Evolutionary conservation across 805 yeast species (phyloP).

Genomic region (Ogataea pini): DNA sequence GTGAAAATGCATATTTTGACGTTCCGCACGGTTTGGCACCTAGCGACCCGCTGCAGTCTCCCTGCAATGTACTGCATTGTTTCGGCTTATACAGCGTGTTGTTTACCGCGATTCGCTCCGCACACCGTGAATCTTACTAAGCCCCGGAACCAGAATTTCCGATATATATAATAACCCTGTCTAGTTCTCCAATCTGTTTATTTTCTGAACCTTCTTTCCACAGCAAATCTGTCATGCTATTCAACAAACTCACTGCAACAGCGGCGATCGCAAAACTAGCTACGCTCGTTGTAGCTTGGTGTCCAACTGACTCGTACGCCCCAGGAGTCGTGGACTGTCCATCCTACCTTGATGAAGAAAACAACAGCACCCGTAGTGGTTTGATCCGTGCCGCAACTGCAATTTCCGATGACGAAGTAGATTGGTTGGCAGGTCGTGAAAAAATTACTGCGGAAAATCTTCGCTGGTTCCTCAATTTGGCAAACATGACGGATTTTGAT

Average conservation of each 20-base stretch:
- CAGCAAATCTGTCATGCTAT: no score
- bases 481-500: constrained; percentile 50
- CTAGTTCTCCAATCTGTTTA: no score
- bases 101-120: not conserved
- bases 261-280: not conserved
- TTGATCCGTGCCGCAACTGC: constrained; percentile 47
- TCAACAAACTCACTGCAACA: not conserved
- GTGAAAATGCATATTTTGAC: no score
- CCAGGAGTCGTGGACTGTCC: constrained; percentile 65
- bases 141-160: not conserved
- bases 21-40: no score
- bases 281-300: constrained; percentile 39
- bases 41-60: no score
- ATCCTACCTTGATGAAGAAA: constrained; percentile 21
- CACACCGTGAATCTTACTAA: not conserved
- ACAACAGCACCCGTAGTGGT: constrained; percentile 23
- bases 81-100: not conserved
- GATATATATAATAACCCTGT: not conserved
- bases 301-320: constrained; percentile 59
- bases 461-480: constrained; percentile 45
- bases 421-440: constrained; percentile 54
- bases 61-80: not conserved
- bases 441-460: constrained; percentile 47
- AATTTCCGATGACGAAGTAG: constrained; percentile 47
- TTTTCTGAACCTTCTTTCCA: no score